Percentiles rank a stretch among this genome's conserved stretches.
These are phyloP conservation scores for Triticum turgidum DNA, from an alignment of 176 grass and related monocot species.

Conservation along the genomic window DNA sequence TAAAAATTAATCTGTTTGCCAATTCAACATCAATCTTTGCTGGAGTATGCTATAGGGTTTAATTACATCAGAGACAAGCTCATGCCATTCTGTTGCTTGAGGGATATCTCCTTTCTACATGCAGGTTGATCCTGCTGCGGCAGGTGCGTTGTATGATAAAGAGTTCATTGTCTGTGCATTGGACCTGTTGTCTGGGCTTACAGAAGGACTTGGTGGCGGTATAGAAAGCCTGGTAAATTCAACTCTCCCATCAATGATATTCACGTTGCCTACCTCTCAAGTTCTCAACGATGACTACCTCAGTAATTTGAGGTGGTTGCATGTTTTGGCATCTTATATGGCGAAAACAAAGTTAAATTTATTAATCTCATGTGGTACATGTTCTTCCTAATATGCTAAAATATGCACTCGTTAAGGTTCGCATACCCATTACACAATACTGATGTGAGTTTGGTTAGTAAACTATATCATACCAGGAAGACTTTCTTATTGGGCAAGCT, in stretches of 20 bases:
- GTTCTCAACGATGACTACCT: not conserved
- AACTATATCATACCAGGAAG: not conserved
- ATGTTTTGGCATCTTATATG: not conserved
- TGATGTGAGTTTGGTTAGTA: not conserved
- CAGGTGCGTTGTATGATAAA: slow-evolving; percentile 82
- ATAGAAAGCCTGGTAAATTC: slow-evolving; percentile 85
- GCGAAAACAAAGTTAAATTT: not conserved
- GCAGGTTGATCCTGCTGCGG: slow-evolving; percentile 76
- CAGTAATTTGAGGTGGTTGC: not conserved
- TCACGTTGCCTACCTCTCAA: not conserved
- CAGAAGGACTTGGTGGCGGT: slow-evolving; percentile 70
- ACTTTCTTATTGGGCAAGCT: not conserved
- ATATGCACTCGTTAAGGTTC: not conserved
- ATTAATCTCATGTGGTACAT: not conserved
- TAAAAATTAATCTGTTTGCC: slow-evolving; percentile 1
- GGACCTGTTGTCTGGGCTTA: slow-evolving; percentile 87
- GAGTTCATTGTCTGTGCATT: slow-evolving; percentile 92
- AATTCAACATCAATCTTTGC: slow-evolving; percentile 1
- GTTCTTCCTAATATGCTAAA: not conserved
- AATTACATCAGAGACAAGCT: not conserved
- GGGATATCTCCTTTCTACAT: slow-evolving; percentile 34
- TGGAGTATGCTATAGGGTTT: not conserved
- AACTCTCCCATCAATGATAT: slow-evolving; percentile 15
- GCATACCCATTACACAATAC: not conserved
- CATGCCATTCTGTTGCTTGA: not conserved